Percentiles rank a stretch among this genome's conserved stretches.
These are phyloP conservation scores for Lanmaoa pseudosensibilis DNA, from an alignment of 768 basidiomycete genomes.

Conservation along the genomic window DNA sequence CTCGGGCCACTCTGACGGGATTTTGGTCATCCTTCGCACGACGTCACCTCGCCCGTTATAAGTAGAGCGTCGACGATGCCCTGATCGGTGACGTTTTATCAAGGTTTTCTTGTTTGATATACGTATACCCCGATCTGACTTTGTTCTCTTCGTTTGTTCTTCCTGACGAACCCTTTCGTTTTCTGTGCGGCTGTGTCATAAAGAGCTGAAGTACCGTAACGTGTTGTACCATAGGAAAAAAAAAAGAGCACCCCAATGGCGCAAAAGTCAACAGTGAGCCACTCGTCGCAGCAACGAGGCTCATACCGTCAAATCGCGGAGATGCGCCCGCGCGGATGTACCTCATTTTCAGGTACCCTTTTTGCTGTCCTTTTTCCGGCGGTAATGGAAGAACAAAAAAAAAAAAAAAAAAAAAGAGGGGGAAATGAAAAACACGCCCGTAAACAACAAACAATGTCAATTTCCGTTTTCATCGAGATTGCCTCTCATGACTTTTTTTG, in stretches of 20 bases:
- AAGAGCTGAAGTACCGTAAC: neutral
- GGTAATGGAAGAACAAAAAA: too few relatives aligned
- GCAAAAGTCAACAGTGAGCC: neutral
- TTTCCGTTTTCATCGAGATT: neutral
- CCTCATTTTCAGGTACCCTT: conserved; percentile 2
- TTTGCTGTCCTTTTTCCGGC: neutral
- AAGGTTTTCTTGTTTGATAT: neutral
- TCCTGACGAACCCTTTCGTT: neutral
- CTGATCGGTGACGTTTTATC: neutral
- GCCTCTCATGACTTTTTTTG: neutral
- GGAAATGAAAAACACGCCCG: too few relatives aligned
- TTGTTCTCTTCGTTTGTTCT: neutral
- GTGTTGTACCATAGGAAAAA: conserved; percentile 3
- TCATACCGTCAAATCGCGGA: neutral
- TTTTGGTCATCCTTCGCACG: conserved; percentile 74
- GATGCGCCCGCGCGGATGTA: neutral
- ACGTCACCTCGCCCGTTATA: conserved; percentile 28
- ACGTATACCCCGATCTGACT: neutral
- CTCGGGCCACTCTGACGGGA: conserved; percentile 81
- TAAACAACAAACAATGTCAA: neutral
- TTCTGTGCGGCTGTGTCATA: neutral
- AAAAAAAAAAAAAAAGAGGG: too few relatives aligned
- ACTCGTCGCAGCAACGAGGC: too few relatives aligned
- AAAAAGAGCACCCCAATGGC: neutral
- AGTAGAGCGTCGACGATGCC: neutral